Conservation (phyloP, 148 eudicot genomes). For the Amaranthus palmeri region DNA sequence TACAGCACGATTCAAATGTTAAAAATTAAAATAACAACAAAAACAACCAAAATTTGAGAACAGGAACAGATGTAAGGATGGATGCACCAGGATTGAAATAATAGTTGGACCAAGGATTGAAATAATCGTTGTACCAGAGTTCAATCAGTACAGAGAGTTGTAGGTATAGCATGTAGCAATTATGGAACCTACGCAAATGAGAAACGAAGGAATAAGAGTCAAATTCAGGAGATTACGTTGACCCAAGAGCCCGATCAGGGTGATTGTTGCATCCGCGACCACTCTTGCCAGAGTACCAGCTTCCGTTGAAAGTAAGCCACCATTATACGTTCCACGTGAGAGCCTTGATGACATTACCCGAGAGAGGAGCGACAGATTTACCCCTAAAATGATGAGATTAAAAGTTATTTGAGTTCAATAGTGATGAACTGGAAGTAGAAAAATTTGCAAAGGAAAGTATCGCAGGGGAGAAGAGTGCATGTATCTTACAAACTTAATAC, state of each 20-base stretch:
- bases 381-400: slow-evolving; percentile 39
- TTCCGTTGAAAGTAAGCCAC: slow-evolving; percentile 89
- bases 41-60: slow-evolving; percentile 5
- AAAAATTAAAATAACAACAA: slow-evolving; percentile 1
- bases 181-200: slow-evolving; percentile 70
- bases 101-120: neutral
- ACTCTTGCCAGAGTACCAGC: slow-evolving; percentile 96
- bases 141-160: slow-evolving; percentile 59
- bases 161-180: slow-evolving; percentile 78
- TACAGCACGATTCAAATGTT: slow-evolving; percentile 21
- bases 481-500: neutral
- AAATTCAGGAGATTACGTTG: slow-evolving; percentile 55
- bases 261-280: slow-evolving; percentile 85
- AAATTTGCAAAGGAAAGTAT: slow-evolving; percentile 1
- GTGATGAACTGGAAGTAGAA: neutral
- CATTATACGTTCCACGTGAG: slow-evolving; percentile 91
- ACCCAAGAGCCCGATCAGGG: slow-evolving; percentile 69
- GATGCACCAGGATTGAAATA: neutral
- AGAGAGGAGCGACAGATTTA: slow-evolving; percentile 82
- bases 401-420: neutral
- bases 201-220: slow-evolving; percentile 73
- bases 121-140: neutral
- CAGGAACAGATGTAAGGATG: neutral
- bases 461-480: neutral
- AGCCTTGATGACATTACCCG: slow-evolving; percentile 97